Evolutionary conservation across 2,329 filamentous ascomycete genomes (phyloP).

Genomic region (Huntiella moniliformis): DNA sequence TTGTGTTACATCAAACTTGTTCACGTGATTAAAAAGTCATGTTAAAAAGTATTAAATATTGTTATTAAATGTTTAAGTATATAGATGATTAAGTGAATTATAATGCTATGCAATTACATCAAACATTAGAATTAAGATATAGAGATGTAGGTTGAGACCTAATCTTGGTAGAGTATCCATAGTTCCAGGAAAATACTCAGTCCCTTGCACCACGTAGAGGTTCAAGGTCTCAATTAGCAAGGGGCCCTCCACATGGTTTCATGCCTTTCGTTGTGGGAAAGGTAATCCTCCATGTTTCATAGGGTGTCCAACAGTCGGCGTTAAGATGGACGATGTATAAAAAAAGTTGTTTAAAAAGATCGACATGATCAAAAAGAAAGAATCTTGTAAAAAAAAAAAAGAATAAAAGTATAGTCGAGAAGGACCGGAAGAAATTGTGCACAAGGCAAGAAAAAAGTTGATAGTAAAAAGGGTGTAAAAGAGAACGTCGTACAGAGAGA

Average conservation of each 20-base stretch:
- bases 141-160: conserved; percentile 5
- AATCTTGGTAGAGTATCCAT: conserved; percentile 5
- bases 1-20: too few relatives aligned
- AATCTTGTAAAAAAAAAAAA: conserved; percentile 6
- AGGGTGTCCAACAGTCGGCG: conserved; percentile 20
- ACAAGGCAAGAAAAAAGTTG: not conserved
- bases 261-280: conserved; percentile 1
- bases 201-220: conserved; percentile 16
- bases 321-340: conserved; percentile 18
- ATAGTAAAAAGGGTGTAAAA: not conserved
- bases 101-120: not conserved
- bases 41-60: too few relatives aligned
- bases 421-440: not conserved
- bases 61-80: too few relatives aligned
- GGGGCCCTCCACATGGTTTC: conserved; percentile 14
- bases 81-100: conserved; percentile 1
- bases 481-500: not conserved
- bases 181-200: conserved; percentile 1
- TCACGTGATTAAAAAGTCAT: too few relatives aligned
- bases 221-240: conserved; percentile 14
- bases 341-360: conserved; percentile 8
- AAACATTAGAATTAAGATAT: conserved; percentile 4
- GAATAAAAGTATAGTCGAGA: conserved; percentile 1
- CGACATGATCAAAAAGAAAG: conserved; percentile 3
- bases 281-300: conserved; percentile 14